Evolutionary conservation across 2,329 filamentous ascomycete species (phyloP).

Genomic region (Ophiostoma angusticollis): DNA sequence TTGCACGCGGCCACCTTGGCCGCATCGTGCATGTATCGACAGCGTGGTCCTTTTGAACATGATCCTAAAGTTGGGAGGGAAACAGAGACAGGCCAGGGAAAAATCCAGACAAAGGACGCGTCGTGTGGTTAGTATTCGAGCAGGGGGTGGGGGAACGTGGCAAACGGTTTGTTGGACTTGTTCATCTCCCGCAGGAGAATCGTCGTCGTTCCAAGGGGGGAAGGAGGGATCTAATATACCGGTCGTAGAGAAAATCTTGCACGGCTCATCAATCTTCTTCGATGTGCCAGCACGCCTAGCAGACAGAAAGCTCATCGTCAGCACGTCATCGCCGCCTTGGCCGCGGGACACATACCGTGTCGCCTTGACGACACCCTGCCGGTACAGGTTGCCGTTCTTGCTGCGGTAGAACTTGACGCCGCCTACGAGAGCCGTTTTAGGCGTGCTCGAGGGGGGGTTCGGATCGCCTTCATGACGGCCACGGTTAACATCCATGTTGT

Average conservation of each 20-base stretch:
- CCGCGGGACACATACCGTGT: constrained; percentile 50
- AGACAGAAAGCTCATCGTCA: constrained; percentile 22
- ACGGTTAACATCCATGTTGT: too few relatives aligned
- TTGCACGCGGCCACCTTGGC: constrained; percentile 84
- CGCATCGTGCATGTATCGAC: constrained; percentile 72
- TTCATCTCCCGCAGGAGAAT: too few relatives aligned
- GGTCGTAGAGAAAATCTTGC: constrained; percentile 61
- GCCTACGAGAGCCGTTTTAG: constrained; percentile 58
- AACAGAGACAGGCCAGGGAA: not conserved
- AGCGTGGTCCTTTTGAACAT: constrained; percentile 69
- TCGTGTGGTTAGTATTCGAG: constrained; percentile 4
- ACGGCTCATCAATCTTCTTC: constrained; percentile 60
- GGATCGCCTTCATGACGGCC: constrained; percentile 44
- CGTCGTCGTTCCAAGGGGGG: too few relatives aligned
- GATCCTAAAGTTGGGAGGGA: constrained; percentile 46
- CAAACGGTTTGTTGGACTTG: too few relatives aligned
- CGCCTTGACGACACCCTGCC: constrained; percentile 59
- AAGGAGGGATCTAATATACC: too few relatives aligned
- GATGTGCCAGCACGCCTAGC: constrained; percentile 37
- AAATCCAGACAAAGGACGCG: not conserved
- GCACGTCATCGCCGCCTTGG: constrained; percentile 18
- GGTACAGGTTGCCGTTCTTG: constrained; percentile 77
- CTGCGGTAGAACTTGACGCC: constrained; percentile 76
- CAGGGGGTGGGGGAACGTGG: constrained; percentile 20
- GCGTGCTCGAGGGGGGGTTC: constrained; percentile 53